A percentile compares a stretch with the other conserved stretches of the same genome.
phyloP scores from a whole-genome alignment of 1,139 yeast species.

The Hemisphaericaspora lyxosophila region DNA sequence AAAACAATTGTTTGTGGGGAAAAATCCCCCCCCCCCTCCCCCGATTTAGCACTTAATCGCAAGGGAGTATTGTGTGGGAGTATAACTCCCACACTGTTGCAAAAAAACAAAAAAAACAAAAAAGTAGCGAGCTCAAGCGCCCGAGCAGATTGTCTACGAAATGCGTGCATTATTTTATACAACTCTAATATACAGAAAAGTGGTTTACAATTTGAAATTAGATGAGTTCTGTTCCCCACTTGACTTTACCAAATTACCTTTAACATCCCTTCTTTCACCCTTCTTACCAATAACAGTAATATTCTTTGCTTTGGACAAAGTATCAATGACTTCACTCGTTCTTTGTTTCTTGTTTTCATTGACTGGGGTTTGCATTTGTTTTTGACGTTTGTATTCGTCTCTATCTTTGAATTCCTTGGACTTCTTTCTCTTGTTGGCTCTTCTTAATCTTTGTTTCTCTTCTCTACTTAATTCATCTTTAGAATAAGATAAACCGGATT shows the following conservation, averaged over 20 bases:
- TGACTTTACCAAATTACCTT: constrained; percentile 61
- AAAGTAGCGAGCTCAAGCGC: too few species aligned
- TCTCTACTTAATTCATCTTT: constrained; percentile 83
- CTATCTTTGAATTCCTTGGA: constrained; percentile 51
- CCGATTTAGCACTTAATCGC: too few species aligned
- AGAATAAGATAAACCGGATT: constrained; percentile 79
- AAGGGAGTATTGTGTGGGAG: too few species aligned
- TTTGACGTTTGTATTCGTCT: constrained; percentile 22
- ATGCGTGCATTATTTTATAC: not conserved
- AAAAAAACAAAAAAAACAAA: not conserved
- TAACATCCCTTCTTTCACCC: constrained; percentile 74
- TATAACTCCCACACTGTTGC: too few species aligned
- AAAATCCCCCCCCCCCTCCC: not conserved
- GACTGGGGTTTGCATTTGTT: constrained; percentile 25
- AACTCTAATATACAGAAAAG: too few species aligned
- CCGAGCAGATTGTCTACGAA: too few species aligned
- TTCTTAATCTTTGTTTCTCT: constrained; percentile 82
- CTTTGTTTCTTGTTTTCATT: constrained; percentile 48
- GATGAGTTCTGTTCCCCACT: constrained; percentile 21
- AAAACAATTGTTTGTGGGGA: not conserved
- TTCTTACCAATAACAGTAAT: constrained; percentile 76
- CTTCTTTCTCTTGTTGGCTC: constrained; percentile 82
- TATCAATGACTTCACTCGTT: constrained; percentile 66
- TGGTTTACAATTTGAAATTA: constrained; percentile 23
- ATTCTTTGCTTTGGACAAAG: constrained; percentile 72